Percentiles rank a stretch among this genome's conserved stretches.
These are phyloP conservation scores for Pisolithus tinctorius DNA, from an alignment of 768 basidiomycete species.

Conservation along the genomic window DNA sequence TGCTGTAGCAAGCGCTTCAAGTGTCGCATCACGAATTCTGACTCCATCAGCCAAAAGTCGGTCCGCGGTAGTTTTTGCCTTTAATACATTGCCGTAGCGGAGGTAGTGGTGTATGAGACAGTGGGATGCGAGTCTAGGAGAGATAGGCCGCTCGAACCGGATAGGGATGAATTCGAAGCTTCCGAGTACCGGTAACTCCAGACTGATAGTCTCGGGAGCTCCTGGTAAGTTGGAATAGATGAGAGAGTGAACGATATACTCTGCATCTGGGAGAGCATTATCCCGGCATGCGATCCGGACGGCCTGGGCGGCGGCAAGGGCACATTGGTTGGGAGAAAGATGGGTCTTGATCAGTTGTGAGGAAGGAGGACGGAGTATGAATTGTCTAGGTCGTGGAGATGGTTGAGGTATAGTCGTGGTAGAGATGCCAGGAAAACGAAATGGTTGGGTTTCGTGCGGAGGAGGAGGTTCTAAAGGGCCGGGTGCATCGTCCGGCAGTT, in stretches of 20 bases:
- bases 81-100: constrained; percentile 39
- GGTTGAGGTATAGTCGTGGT: background rate
- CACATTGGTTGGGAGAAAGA: constrained; percentile 8
- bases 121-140: constrained; percentile 58
- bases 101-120: constrained; percentile 59
- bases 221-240: constrained; percentile 30
- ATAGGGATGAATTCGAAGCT: constrained; percentile 34
- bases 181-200: constrained; percentile 19
- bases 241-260: constrained; percentile 53
- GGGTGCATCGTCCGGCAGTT: background rate
- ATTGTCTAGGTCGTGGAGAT: background rate
- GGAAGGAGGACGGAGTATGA: constrained; percentile 1
- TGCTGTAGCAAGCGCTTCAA: constrained; percentile 34
- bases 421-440: background rate
- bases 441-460: background rate
- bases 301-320: constrained; percentile 41
- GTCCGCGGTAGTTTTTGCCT: constrained; percentile 44
- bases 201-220: background rate
- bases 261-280: constrained; percentile 44
- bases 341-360: background rate
- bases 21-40: constrained; percentile 39
- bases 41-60: constrained; percentile 51
- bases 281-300: constrained; percentile 40
- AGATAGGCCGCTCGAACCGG: constrained; percentile 42
- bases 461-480: background rate